These are phyloP conservation scores for Fusarium humuli DNA, from an alignment of 2,329 filamentous ascomycete species.

Conservation along the genomic window DNA sequence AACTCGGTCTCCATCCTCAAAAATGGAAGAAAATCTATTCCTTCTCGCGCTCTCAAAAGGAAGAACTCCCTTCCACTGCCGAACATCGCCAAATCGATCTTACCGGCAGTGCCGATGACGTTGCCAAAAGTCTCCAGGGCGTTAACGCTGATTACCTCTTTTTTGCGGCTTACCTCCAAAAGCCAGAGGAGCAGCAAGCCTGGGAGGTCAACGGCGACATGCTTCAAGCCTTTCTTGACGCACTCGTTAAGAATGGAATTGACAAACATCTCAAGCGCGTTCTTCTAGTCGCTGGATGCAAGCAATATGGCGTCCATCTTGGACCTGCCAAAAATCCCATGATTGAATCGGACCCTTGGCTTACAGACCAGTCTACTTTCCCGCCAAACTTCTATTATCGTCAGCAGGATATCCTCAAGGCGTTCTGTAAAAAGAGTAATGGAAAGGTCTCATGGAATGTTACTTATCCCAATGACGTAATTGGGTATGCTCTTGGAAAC, in stretches of 20 bases:
- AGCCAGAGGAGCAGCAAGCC: not conserved
- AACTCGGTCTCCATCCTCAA: not conserved
- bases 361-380: not conserved
- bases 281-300: slow-evolving; percentile 1
- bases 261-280: slow-evolving; percentile 3
- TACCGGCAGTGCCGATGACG: not conserved
- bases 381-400: slow-evolving; percentile 27
- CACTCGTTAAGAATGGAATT: not conserved
- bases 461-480: slow-evolving; percentile 21
- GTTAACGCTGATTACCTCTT: slow-evolving; percentile 15
- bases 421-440: not conserved
- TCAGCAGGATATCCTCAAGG: slow-evolving; percentile 6
- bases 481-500: slow-evolving; percentile 20
- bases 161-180: slow-evolving; percentile 13
- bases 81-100: slow-evolving; percentile 18
- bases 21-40: slow-evolving; percentile 18
- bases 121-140: not conserved
- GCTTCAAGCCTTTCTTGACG: slow-evolving; percentile 5
- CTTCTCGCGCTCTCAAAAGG: slow-evolving; percentile 11
- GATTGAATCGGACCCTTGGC: slow-evolving; percentile 14
- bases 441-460: slow-evolving; percentile 1
- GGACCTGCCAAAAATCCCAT: slow-evolving; percentile 17
- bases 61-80: slow-evolving; percentile 12
- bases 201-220: slow-evolving; percentile 23
- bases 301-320: slow-evolving; percentile 17